Evolutionary conservation across 2,329 filamentous ascomycete species (phyloP), one percentile per base, ranked within the genome.

Genomic region (Setomelanomma holmii): DNA sequence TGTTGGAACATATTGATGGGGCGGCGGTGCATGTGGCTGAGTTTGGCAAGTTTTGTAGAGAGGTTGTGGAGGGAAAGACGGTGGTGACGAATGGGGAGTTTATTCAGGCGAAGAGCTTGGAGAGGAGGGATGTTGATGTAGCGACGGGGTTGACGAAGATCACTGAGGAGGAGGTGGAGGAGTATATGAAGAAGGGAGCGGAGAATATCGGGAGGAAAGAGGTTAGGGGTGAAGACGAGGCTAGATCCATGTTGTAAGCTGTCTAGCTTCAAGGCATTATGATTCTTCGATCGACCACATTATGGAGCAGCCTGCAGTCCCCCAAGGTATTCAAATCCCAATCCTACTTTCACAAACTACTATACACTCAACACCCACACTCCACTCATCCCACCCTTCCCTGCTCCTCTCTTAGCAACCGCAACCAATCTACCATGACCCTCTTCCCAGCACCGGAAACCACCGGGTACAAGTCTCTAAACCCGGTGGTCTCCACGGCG

Each of bases 1-100:
- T 81, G 49, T 53, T 81, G 4, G 76, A 77, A n/a, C 50, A 58
- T 1, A 48, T 73, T 2, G 42, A 57, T 3, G 71, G 56, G 0
- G 61, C 67, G 5, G 51, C 64, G 5, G 55, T 73, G 46, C 76
- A 75, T 64, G 61, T 77, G 17, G 64, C 62, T 5, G 72, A 72
- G 39, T 77, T 72, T 64, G 74, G 67, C 0, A 55, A 57, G 43
- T 75, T 74, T 43, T 72, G 69, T 27, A 63, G 46, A 6, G 55
- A 60, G 3, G 67, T 69, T 14, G 72, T 75, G 0, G 63, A 67
- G 14, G 56, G 56, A 0, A 55, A 56, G 43, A 47, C 47, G 38
- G 3, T 67, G 19, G 40, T 50, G 39, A 69, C 60, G n/a, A 61
- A 54, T 34, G 75, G 62, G 1, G 54, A 56, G 19, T 59, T 66